Percentiles rank a stretch among this genome's conserved stretches.
phyloP scores from a whole-genome alignment of 352 stramenopile genomes.

The Peronospora belbahrii region DNA sequence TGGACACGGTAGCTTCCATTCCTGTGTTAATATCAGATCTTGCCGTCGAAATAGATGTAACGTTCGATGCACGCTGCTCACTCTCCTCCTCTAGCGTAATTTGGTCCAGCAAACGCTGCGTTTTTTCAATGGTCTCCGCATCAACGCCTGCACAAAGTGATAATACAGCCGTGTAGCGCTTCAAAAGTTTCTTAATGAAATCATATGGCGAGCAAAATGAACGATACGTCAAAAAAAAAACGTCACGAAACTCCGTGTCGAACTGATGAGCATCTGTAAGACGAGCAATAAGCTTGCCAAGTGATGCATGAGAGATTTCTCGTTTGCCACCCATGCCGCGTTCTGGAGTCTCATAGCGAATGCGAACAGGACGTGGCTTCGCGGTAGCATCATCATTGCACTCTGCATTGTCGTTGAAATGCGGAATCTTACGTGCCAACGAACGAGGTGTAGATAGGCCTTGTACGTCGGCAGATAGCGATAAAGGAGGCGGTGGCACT shows the following conservation, averaged over 20 bases:
- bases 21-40: slow-evolving; percentile 71
- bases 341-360: slow-evolving; percentile 62
- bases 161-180: slow-evolving; percentile 72
- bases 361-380: slow-evolving; percentile 47
- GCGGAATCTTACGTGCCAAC: slow-evolving; percentile 15
- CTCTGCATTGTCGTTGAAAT: slow-evolving; percentile 8
- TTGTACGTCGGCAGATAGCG: slow-evolving; percentile 10
- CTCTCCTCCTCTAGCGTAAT: slow-evolving; percentile 55
- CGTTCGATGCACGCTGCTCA: slow-evolving; percentile 39
- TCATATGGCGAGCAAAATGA: slow-evolving; percentile 81
- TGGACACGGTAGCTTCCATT: slow-evolving; percentile 77
- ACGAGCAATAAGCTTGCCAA: slow-evolving; percentile 76
- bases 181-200: slow-evolving; percentile 85
- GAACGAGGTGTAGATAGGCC: slow-evolving; percentile 14
- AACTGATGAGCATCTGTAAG: slow-evolving; percentile 82
- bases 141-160: slow-evolving; percentile 47
- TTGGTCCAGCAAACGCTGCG: slow-evolving; percentile 55
- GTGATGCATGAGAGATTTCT: slow-evolving; percentile 81
- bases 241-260: slow-evolving; percentile 79
- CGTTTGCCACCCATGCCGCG: slow-evolving; percentile 57
- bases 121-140: slow-evolving; percentile 46
- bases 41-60: slow-evolving; percentile 59
- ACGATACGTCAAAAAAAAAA: slow-evolving; percentile 77
- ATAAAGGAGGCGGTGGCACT: slow-evolving; percentile 17
- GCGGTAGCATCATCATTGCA: slow-evolving; percentile 10